phyloP scores from a whole-genome alignment of 148 eudicot genomes.

The Fagopyrum esculentum region DNA sequence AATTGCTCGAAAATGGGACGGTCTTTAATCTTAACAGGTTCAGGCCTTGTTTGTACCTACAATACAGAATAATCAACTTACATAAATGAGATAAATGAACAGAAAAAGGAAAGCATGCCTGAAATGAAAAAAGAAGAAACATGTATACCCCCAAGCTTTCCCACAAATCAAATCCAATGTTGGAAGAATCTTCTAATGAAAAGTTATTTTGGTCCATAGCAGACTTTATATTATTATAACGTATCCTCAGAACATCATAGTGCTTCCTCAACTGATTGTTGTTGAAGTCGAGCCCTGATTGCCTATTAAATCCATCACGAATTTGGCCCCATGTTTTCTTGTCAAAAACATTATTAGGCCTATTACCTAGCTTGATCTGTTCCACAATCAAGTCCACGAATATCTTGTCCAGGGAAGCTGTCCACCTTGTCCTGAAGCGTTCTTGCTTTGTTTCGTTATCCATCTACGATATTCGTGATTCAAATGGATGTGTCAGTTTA shows the following conservation, averaged over 20 bases:
- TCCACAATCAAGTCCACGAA: constrained; percentile 75
- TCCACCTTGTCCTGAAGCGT: constrained; percentile 78
- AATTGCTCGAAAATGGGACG: constrained; percentile 74
- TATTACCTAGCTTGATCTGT: constrained; percentile 65
- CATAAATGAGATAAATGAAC: neutral
- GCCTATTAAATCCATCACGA: constrained; percentile 57
- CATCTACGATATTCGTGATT: constrained; percentile 33
- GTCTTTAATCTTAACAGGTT: constrained; percentile 50
- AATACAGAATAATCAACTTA: neutral
- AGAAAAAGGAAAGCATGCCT: neutral
- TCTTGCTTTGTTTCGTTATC: constrained; percentile 55
- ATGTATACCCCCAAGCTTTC: constrained; percentile 51
- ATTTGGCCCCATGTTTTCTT: constrained; percentile 78
- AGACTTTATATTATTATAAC: constrained; percentile 55
- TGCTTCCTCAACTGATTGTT: constrained; percentile 82
- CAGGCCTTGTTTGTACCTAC: constrained; percentile 50
- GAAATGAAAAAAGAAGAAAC: neutral
- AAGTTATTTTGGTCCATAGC: constrained; percentile 42
- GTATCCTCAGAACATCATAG: constrained; percentile 65
- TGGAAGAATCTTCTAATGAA: constrained; percentile 51
- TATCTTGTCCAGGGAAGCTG: constrained; percentile 65
- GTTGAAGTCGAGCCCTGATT: constrained; percentile 55
- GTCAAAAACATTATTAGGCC: constrained; percentile 65
- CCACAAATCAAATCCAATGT: constrained; percentile 58
- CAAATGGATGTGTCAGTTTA: too few species aligned